These are phyloP conservation scores for Trametes meyenii DNA, from an alignment of 768 basidiomycete genomes.

Conservation along the genomic window DNA sequence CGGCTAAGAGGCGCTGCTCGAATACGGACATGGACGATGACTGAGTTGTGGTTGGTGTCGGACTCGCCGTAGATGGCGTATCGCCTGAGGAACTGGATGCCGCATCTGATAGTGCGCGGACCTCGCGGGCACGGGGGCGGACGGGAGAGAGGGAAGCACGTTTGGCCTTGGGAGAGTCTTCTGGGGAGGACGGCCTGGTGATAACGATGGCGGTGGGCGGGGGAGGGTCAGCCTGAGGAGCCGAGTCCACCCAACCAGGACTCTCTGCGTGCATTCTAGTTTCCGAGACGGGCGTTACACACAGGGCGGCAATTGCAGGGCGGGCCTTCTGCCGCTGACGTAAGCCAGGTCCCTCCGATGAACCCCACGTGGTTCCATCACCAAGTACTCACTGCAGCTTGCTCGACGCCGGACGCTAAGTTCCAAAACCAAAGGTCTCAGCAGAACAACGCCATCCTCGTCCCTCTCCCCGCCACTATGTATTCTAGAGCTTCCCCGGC, in stretches of 20 bases:
- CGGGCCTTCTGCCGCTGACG: constrained; percentile 8
- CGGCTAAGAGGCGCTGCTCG: constrained; percentile 42
- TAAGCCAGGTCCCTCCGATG: neutral
- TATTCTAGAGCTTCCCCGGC: constrained; percentile 46
- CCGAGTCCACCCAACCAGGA: constrained; percentile 7
- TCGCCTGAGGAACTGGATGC: constrained; percentile 2
- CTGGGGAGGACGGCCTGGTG: constrained; percentile 30
- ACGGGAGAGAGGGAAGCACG: constrained; percentile 5
- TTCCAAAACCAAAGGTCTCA: constrained; percentile 20
- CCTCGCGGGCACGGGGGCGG: neutral
- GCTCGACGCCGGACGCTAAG: neutral
- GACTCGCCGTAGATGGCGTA: neutral
- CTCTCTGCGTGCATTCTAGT: constrained; percentile 16
- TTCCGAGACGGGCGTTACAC: neutral
- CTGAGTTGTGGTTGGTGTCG: neutral
- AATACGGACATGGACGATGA: constrained; percentile 36
- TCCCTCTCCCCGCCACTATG: constrained; percentile 22
- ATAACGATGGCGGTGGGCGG: constrained; percentile 24
- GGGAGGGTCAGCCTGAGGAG: neutral
- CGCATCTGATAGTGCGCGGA: constrained; percentile 17
- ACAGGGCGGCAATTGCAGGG: constrained; percentile 13
- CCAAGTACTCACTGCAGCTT: constrained; percentile 8
- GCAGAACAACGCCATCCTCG: constrained; percentile 15
- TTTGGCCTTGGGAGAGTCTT: constrained; percentile 3
- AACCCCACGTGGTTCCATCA: constrained; percentile 17